Base-by-base conservation (phyloP, 768 basidiomycete species). In the Russula ochroleuca region DNA sequence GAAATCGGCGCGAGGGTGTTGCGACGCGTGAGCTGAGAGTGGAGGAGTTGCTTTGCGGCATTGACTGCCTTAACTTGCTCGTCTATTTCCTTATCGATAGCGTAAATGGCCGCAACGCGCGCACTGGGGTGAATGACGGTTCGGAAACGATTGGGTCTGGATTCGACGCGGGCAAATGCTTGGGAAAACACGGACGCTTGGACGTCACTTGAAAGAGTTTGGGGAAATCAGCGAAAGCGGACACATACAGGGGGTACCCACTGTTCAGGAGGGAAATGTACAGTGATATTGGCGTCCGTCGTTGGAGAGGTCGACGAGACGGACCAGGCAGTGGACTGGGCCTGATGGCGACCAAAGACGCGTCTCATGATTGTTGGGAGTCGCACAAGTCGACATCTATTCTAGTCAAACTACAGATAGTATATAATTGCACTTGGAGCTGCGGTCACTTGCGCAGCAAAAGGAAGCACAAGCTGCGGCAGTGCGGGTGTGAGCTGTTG, bases 1-100 rank as follows among this genome's bases (percentile, higher is more conserved):
- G 35, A 64, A 45, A 67, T 56, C 8, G 47, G 47, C 1, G n/a
- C 40, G 11, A 67, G 41, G 40, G 47, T 35, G 15, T 64, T 67
- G 25, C 58, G 62, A 17, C 49, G 47, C 25, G 49, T 57, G 21
- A 54, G 47, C 23, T 61, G n/a, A 15, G 57, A n/a, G 49, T 0
- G 28, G 17, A 52, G 7, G 41, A 28, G 40, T 17, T 19, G 35
- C 41, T 14, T 65, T 14, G 50, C 48, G 35, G 35, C 7, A 35
- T 35, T 8, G 2, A 28, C 28, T 28, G 28, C 28, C 28, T 28
- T 28, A 2, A 28, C 2, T 28, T 2, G 28, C 28, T 28, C 28
- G 0, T 58, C 58, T 10, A 67, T 59, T 8, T 57, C 43, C 41
- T 63, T 31, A 21, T 51, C 49, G 25, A 65, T 17, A 2, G 23